Conservation (phyloP, 345 rosid genomes). For the Alliaria petiolata region DNA sequence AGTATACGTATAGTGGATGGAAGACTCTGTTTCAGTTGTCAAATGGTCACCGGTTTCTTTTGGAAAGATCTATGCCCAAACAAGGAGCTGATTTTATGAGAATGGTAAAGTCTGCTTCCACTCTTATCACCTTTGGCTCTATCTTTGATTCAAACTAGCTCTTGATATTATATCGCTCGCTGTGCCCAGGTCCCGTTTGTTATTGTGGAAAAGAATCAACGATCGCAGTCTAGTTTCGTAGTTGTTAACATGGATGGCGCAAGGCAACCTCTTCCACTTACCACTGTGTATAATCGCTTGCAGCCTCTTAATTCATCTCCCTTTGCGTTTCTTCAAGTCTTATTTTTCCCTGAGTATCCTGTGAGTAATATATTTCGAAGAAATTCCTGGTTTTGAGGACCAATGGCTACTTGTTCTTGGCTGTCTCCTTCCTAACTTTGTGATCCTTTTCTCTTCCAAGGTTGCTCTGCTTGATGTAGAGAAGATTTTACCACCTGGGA, state of each 20-base stretch:
- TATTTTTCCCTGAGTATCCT: constrained; percentile 43
- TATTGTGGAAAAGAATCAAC: constrained; percentile 55
- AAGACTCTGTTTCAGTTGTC: constrained; percentile 73
- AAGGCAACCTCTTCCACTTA: constrained; percentile 70
- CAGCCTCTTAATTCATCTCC: constrained; percentile 75
- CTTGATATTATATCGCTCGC: not conserved
- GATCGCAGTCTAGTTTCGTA: constrained; percentile 45
- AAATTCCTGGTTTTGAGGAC: not conserved
- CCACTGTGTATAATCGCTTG: constrained; percentile 58
- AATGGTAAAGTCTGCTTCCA: constrained; percentile 39
- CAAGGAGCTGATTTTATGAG: constrained; percentile 54
- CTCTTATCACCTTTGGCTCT: constrained; percentile 11
- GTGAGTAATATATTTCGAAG: constrained; percentile 9
- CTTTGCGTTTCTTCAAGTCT: constrained; percentile 79
- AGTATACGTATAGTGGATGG: constrained; percentile 91
- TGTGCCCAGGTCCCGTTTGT: constrained; percentile 76
- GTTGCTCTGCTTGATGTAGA: constrained; percentile 91
- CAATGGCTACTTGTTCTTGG: not conserved
- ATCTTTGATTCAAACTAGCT: not conserved
- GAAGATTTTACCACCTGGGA: constrained; percentile 83
- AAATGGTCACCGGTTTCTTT: constrained; percentile 54
- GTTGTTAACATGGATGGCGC: constrained; percentile 77
- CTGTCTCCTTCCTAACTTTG: not conserved
- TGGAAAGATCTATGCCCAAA: constrained; percentile 68
- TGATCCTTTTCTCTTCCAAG: constrained; percentile 30